A percentile compares a stretch with the other conserved stretches of the same genome.
These are phyloP conservation scores for Pisolithus tinctorius DNA, from an alignment of 768 basidiomycete genomes.

Conservation along the genomic window DNA sequence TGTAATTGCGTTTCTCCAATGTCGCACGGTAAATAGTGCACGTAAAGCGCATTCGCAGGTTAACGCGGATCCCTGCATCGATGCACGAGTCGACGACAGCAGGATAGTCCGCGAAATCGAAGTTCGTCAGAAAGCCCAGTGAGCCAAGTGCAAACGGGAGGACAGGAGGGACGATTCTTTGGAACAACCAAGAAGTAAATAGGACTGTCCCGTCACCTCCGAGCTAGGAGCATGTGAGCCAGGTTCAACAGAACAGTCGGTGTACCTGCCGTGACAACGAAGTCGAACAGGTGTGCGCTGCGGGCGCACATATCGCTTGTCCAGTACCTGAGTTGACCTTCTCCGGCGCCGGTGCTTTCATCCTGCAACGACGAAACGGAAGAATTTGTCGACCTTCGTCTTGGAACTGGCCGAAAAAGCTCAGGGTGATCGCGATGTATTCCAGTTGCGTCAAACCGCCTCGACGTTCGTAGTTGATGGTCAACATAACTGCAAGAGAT, in stretches of 20 bases:
- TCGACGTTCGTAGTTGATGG: slow-evolving; percentile 78
- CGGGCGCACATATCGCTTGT: slow-evolving; percentile 92
- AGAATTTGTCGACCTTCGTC: slow-evolving; percentile 69
- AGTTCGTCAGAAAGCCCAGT: slow-evolving; percentile 95
- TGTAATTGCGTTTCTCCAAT: slow-evolving; percentile 56
- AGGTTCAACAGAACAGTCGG: background rate
- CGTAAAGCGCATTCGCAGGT: slow-evolving; percentile 97
- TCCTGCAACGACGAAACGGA: slow-evolving; percentile 47
- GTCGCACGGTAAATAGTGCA: slow-evolving; percentile 97
- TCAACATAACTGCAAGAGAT: slow-evolving; percentile 75
- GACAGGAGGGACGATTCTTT: slow-evolving; percentile 96
- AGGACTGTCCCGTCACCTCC: slow-evolving; percentile 98
- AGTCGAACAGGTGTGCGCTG: slow-evolving; percentile 91
- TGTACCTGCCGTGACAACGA: slow-evolving; percentile 84
- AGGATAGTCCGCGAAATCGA: slow-evolving; percentile 85
- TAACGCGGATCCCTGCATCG: slow-evolving; percentile 92
- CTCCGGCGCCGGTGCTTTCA: slow-evolving; percentile 37
- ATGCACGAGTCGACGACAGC: slow-evolving; percentile 81
- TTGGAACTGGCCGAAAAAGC: slow-evolving; percentile 73
- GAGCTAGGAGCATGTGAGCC: slow-evolving; percentile 46
- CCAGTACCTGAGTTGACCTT: slow-evolving; percentile 97
- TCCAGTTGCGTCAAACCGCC: slow-evolving; percentile 90
- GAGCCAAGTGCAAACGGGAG: slow-evolving; percentile 96
- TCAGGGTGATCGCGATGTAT: slow-evolving; percentile 83
- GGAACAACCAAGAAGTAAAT: slow-evolving; percentile 99